phyloP scores from a whole-genome alignment of 352 stramenopile species.

The Phytophthora podocarpi region DNA sequence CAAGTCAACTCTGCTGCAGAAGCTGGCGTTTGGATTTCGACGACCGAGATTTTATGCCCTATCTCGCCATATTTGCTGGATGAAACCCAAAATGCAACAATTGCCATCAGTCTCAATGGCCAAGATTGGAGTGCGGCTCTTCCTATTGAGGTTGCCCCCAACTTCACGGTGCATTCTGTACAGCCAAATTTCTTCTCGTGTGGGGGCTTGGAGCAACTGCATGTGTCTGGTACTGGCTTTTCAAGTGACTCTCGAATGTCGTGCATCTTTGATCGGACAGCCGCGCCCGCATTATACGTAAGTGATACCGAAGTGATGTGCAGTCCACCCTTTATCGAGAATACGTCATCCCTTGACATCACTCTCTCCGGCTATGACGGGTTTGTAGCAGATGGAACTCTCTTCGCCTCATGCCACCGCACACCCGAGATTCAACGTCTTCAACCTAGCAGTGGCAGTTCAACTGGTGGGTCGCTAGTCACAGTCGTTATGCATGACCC shows the following conservation, averaged over 20 bases:
- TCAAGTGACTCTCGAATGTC: slow-evolving; percentile 26
- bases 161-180: slow-evolving; percentile 30
- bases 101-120: slow-evolving; percentile 50
- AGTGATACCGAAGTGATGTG: slow-evolving; percentile 43
- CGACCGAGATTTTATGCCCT: slow-evolving; percentile 35
- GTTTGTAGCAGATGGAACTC: slow-evolving; percentile 22
- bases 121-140: slow-evolving; percentile 48
- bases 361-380: slow-evolving; percentile 41
- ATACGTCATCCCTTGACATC: slow-evolving; percentile 21
- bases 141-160: slow-evolving; percentile 15
- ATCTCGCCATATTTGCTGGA: slow-evolving; percentile 1
- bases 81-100: not conserved
- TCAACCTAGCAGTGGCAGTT: slow-evolving; percentile 22
- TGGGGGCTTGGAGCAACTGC: slow-evolving; percentile 14
- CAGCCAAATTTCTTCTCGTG: slow-evolving; percentile 32
- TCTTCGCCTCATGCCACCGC: slow-evolving; percentile 20
- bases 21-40: slow-evolving; percentile 31
- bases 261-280: slow-evolving; percentile 45
- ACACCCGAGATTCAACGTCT: slow-evolving; percentile 25
- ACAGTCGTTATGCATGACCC: slow-evolving; percentile 22
- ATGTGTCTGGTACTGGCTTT: slow-evolving; percentile 44
- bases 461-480: slow-evolving; percentile 20
- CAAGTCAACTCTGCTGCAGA: slow-evolving; percentile 14
- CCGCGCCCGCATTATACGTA: slow-evolving; percentile 34
- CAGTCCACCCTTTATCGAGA: slow-evolving; percentile 23